A percentile compares a stretch with the other conserved stretches of the same genome.
Conservation (phyloP, 139 green algal genomes). For the Chlorella sorokiniana region DNA sequence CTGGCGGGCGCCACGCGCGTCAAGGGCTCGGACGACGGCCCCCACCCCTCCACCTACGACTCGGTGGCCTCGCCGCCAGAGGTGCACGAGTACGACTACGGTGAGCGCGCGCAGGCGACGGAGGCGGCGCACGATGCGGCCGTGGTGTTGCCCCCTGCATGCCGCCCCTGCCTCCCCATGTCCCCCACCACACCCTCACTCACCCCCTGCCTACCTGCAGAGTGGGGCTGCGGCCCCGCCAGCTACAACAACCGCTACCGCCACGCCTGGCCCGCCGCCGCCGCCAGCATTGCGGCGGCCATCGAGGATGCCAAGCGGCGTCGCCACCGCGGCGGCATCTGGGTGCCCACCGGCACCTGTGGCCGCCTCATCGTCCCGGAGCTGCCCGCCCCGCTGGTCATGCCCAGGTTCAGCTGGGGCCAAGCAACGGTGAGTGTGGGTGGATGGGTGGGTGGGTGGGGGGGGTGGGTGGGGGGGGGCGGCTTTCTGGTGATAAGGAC, state of each 20-base stretch:
- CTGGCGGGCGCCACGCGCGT: slow-evolving; percentile 19
- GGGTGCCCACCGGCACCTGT: slow-evolving; percentile 33
- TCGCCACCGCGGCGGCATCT: slow-evolving; percentile 16
- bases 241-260: slow-evolving; percentile 64
- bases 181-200: too few relatives aligned
- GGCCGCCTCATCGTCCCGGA: slow-evolving; percentile 38
- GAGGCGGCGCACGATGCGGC: background rate
- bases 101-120: background rate
- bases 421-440: background rate
- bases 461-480: background rate
- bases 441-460: background rate
- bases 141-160: background rate
- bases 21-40: slow-evolving; percentile 28
- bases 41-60: slow-evolving; percentile 32
- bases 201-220: background rate
- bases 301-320: slow-evolving; percentile 50
- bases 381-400: slow-evolving; percentile 48
- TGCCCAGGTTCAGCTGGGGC: slow-evolving; percentile 51
- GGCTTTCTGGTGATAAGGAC: background rate
- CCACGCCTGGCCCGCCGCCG: slow-evolving; percentile 50
- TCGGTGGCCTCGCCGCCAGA: slow-evolving; percentile 32
- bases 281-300: slow-evolving; percentile 13
- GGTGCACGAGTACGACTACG: slow-evolving; percentile 16
- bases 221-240: slow-evolving; percentile 32
- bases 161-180: background rate